Conservation (phyloP, 306 rosid genomes). For the Cajanus cajan region DNA sequence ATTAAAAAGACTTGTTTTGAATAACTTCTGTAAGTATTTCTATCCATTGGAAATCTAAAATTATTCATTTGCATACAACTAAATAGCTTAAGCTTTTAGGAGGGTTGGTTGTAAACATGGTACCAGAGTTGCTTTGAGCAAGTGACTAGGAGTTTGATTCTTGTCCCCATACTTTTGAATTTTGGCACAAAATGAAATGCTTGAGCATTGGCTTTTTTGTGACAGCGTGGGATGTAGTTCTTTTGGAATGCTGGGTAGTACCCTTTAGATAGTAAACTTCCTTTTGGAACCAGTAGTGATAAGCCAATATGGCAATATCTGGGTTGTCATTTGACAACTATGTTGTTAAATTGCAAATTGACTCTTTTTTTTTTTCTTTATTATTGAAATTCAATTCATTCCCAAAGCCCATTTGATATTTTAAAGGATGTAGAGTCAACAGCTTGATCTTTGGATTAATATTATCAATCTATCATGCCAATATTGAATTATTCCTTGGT, state of each 20-base stretch:
- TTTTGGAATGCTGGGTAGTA: not conserved
- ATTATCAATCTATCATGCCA: not conserved
- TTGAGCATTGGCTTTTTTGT: not conserved
- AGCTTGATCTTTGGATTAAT: constrained; percentile 4
- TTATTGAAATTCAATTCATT: not conserved
- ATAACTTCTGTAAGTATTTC: constrained; percentile 85
- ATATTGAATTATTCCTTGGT: not conserved
- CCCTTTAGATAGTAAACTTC: not conserved
- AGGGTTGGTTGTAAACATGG: constrained; percentile 10
- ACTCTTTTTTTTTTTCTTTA: not conserved
- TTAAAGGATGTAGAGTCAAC: constrained; percentile 1
- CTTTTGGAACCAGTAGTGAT: not conserved
- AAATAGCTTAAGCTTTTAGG: constrained; percentile 7
- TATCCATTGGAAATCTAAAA: constrained; percentile 16
- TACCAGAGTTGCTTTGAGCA: not conserved
- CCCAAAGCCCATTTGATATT: not conserved
- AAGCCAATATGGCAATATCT: not conserved
- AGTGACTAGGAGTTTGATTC: not conserved
- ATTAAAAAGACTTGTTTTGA: constrained; percentile 76
- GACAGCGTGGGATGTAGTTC: not conserved
- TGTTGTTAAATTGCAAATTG: not conserved
- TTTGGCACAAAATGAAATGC: not conserved
- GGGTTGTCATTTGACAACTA: not conserved
- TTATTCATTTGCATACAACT: not conserved
- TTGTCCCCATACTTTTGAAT: not conserved